phyloP scores from a whole-genome alignment of 75 land plant species.

The Pinus tabuliformis region DNA sequence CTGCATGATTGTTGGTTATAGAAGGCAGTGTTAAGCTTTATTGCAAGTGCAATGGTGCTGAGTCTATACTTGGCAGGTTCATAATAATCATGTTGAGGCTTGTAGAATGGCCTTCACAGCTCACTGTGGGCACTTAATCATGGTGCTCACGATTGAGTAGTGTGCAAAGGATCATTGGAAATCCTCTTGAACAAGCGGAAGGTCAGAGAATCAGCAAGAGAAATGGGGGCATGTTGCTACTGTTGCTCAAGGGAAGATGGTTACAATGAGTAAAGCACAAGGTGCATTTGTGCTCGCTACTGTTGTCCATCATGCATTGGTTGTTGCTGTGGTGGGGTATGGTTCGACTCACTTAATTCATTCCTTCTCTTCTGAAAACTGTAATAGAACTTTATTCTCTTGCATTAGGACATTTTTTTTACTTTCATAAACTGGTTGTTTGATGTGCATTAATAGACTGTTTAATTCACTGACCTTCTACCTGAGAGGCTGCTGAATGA shows the following conservation, averaged over 20 bases:
- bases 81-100: not conserved
- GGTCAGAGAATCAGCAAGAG: not conserved
- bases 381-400: not conserved
- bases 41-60: not conserved
- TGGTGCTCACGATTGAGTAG: slow-evolving; percentile 3
- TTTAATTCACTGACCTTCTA: too few relatives aligned
- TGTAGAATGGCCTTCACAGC: not conserved
- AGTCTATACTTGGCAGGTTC: not conserved
- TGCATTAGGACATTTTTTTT: not conserved
- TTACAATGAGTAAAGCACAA: not conserved
- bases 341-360: not conserved
- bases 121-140: slow-evolving; percentile 7
- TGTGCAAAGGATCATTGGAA: not conserved
- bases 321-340: slow-evolving; percentile 6
- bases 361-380: not conserved
- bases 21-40: not conserved
- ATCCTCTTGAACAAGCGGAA: not conserved
- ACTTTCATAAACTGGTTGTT: not conserved
- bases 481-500: too few relatives aligned
- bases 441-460: too few relatives aligned
- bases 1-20: not conserved
- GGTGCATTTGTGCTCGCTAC: not conserved
- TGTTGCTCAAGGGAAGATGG: slow-evolving; percentile 7
- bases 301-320: not conserved
- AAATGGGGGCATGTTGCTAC: slow-evolving; percentile 9